Conservation (phyloP, 108 stramenopile species). For the Hondaea fermentalgiana region DNA sequence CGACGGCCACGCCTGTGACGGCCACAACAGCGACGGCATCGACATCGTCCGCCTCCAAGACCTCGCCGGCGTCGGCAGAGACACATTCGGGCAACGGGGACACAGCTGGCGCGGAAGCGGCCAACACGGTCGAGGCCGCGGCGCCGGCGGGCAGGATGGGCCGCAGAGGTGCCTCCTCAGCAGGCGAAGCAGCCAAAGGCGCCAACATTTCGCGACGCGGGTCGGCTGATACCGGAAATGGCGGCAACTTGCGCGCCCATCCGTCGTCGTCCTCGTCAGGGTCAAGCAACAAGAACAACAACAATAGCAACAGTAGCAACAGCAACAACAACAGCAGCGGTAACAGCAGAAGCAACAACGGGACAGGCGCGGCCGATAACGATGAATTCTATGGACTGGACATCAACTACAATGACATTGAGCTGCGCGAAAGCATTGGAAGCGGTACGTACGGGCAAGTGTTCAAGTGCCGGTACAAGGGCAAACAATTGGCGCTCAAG, state of each 20-base stretch:
- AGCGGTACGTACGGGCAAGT: slow-evolving; percentile 7
- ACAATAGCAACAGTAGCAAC: too few relatives aligned
- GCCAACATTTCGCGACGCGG: neutral
- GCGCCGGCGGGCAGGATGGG: neutral
- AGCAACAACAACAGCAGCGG: too few relatives aligned
- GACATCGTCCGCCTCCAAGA: neutral
- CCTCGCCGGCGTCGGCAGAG: neutral
- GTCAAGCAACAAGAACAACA: too few relatives aligned
- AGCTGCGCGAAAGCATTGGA: slow-evolving; percentile 9
- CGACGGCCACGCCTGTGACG: neutral
- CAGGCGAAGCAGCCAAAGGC: neutral
- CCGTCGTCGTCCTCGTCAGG: neutral
- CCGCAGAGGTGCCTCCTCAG: neutral
- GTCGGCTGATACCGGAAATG: neutral
- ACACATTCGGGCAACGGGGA: too few relatives aligned
- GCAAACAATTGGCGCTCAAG: neutral
- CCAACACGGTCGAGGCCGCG: neutral
- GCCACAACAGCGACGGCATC: neutral
- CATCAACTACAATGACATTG: slow-evolving; percentile 14
- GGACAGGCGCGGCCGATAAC: neutral
- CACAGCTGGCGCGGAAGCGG: too few relatives aligned
- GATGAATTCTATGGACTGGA: slow-evolving; percentile 5
- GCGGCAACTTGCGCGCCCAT: neutral
- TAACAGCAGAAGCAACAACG: neutral
- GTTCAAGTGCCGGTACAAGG: slow-evolving; percentile 12